Base-by-base conservation (phyloP, 768 basidiomycete genomes). In the Suillus alpinus region DNA sequence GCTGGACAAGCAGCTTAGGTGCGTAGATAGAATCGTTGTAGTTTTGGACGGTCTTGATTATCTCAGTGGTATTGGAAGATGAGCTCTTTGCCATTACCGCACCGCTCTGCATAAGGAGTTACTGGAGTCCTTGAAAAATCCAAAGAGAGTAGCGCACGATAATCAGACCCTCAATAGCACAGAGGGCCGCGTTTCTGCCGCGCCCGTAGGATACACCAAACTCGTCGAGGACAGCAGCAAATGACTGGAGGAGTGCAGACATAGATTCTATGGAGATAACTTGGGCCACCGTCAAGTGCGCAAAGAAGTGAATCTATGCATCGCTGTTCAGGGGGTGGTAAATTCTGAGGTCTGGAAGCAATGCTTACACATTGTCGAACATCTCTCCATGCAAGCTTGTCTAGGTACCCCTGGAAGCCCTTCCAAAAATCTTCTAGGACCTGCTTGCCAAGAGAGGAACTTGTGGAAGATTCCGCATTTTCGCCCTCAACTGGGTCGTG, bases 361-460 rank as follows among this genome's bases (percentile, higher is more conserved):
- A 61, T 16, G 78, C 93, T 75, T 69, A 96, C 95, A 65, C 89
- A 90, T 69, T 95, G 80, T 62, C 95, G 85, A 47, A 91, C 88
- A 66, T 95, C 92, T 67, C 93, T 82, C 96, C 95, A 98, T 58
- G 91, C 86, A 31, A 94, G 77, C 63, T 91, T 91, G 75, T 97
- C 95, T 23, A 98, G 78, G 71, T 88, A 93, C 2, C 85, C 82
- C 67, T 94, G 92, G 71, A 98, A 97, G 2, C 90, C 91, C 74
- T 91, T 92, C 85, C 90, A 91, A 61, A 95, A 89, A 69, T 98
- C 94, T 65, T 95, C 90, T 20, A 96, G 75, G 16, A 95, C 80
- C 49, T 88, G 83, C 57, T 83, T 83, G 2, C 92, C 91, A 0
- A 91, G 71, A 0, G 86, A 78, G n/a, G 69, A 64, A 43, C 52